These are phyloP conservation scores for Microdochium nivale DNA, from an alignment of 2,329 filamentous ascomycete genomes.

Conservation along the genomic window DNA sequence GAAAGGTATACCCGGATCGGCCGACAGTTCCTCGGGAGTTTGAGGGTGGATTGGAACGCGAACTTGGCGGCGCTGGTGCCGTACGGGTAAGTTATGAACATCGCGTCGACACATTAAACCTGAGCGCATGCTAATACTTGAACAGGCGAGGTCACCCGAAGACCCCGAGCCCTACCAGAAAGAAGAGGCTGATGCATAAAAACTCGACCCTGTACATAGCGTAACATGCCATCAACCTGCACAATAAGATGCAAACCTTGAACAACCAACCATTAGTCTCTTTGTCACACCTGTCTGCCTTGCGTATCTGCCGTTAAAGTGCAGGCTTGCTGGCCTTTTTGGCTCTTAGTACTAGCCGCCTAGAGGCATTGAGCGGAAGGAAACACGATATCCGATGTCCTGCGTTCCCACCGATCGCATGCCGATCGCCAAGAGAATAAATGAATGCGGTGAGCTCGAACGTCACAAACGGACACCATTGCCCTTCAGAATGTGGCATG, in stretches of 20 bases:
- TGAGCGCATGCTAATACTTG: no score
- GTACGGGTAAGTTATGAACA: slow-evolving; percentile 51
- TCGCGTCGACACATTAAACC: no score
- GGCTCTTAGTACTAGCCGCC: no score
- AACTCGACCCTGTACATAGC: neutral
- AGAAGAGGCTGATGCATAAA: slow-evolving; percentile 21
- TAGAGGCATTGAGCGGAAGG: no score
- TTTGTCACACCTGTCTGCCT: neutral
- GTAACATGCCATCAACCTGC: neutral
- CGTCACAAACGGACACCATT: no score
- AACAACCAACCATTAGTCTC: slow-evolving; percentile 10
- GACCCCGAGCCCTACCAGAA: slow-evolving; percentile 41
- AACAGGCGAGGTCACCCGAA: slow-evolving; percentile 44
- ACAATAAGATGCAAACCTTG: neutral
- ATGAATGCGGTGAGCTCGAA: no score
- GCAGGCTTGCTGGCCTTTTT: no score
- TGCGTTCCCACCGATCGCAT: no score
- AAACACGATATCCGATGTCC: no score
- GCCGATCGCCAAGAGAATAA: no score
- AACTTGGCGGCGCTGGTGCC: slow-evolving; percentile 64
- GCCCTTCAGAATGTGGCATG: no score
- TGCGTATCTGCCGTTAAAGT: no score
- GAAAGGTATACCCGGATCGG: slow-evolving; percentile 63
- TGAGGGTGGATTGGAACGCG: slow-evolving; percentile 62
- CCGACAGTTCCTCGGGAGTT: slow-evolving; percentile 62